Evolutionary conservation across 108 stramenopile species (phyloP).

Genomic region (Cyclotella cryptica): DNA sequence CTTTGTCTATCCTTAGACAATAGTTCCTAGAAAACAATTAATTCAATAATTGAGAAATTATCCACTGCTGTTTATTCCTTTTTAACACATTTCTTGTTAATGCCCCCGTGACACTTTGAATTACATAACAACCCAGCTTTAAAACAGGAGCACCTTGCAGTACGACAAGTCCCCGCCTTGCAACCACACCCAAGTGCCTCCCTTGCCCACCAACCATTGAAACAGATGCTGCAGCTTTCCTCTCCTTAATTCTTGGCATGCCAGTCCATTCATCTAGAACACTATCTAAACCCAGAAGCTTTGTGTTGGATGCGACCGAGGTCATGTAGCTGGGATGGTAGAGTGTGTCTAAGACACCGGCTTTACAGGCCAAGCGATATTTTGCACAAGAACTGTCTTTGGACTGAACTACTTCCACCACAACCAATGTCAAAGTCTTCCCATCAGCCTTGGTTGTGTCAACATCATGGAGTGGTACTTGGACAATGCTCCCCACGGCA

Average conservation of each 20-base stretch:
- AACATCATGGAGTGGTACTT: too few species aligned
- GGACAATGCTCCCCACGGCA: too few species aligned
- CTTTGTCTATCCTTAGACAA: too few species aligned
- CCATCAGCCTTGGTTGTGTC: too few species aligned
- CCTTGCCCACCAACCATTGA: slow-evolving; percentile 1
- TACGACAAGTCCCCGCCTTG: too few species aligned
- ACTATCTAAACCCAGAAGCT: background rate
- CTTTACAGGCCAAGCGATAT: slow-evolving; percentile 1
- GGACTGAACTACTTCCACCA: too few species aligned
- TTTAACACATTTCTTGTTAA: background rate
- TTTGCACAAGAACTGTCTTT: background rate
- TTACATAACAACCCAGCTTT: background rate
- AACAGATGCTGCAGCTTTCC: background rate
- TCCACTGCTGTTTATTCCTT: background rate
- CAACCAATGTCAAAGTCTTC: too few species aligned
- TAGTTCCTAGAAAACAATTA: too few species aligned
- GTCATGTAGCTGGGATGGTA: background rate
- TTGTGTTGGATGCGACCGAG: background rate
- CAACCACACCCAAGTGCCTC: background rate
- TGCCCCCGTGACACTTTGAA: background rate
- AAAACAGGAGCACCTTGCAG: background rate
- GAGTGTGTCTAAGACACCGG: slow-evolving; percentile 2
- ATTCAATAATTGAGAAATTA: too few species aligned
- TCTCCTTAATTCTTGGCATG: background rate
- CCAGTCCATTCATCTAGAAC: slow-evolving; percentile 3